Evolutionary conservation across 2,329 filamentous ascomycete genomes (phyloP).

Genomic region (Fusarium kyushuense): DNA sequence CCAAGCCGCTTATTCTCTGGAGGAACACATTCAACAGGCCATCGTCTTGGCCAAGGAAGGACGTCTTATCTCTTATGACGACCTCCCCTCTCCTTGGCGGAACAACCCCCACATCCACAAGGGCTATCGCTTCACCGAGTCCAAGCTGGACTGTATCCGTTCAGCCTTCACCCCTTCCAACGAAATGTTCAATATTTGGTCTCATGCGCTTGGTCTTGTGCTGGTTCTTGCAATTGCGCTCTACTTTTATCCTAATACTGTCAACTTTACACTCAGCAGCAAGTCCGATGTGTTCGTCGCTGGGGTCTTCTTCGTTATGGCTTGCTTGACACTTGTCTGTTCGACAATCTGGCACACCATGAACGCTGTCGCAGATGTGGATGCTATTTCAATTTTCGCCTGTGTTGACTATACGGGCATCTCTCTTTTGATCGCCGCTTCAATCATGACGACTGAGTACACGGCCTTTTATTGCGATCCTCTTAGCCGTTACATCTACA

Average conservation of each 20-base stretch:
- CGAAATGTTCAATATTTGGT: conserved; percentile 98
- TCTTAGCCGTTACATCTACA: conserved; percentile 85
- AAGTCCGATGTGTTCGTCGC: conserved; percentile 92
- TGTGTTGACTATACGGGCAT: conserved; percentile 99
- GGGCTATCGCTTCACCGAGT: conserved; percentile 94
- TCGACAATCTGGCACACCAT: conserved; percentile 98
- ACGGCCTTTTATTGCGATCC: conserved; percentile 99
- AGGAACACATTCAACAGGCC: conserved; percentile 86
- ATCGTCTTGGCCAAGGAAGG: conserved; percentile 80
- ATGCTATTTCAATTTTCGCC: conserved; percentile 91
- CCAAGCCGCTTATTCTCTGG: conserved; percentile 82
- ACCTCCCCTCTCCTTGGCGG: conserved; percentile 90
- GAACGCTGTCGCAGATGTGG: conserved; percentile 93
- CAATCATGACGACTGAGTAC: conserved; percentile 98
- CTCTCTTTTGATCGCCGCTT: conserved; percentile 91
- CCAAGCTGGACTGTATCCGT: conserved; percentile 87
- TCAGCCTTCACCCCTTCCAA: conserved; percentile 90
- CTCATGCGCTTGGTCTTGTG: conserved; percentile 88
- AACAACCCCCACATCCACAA: conserved; percentile 93
- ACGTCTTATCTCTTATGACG: conserved; percentile 88
- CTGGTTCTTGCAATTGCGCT: conserved; percentile 90
- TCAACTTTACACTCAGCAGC: conserved; percentile 87
- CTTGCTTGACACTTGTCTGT: conserved; percentile 94
- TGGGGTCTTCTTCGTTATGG: conserved; percentile 94
- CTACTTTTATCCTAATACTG: conserved; percentile 92